These are phyloP conservation scores for Penicillium malachiteum DNA, from an alignment of 495 filamentous ascomycete genomes.

Conservation along the genomic window DNA sequence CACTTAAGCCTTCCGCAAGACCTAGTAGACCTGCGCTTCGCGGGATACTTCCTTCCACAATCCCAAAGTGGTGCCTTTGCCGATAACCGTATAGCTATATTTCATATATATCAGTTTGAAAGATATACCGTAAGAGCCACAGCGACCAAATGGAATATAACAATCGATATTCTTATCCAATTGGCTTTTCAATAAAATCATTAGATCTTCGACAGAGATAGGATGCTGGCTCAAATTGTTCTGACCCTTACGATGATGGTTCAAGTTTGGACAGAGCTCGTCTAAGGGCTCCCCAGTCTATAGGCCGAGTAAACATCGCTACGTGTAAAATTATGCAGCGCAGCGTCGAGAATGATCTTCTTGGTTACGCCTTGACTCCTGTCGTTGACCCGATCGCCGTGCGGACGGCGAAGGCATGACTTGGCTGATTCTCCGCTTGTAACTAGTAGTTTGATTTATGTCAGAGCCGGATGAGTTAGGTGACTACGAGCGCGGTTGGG, in stretches of 20 bases:
- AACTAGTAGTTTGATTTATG: conserved; percentile 19
- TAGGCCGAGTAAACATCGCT: conserved; percentile 47
- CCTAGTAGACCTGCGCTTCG: conserved; percentile 42
- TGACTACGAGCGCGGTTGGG: conserved; percentile 3
- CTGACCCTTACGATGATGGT: conserved; percentile 28
- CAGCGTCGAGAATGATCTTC: conserved; percentile 4
- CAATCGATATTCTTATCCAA: conserved; percentile 30
- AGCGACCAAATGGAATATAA: conserved; percentile 21
- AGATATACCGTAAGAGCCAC: conserved; percentile 28
- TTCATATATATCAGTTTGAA: conserved; percentile 40
- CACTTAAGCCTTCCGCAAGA: conserved; percentile 39
- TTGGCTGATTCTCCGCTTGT: conserved; percentile 29
- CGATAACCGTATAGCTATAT: conserved; percentile 48
- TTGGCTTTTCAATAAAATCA: conserved; percentile 20
- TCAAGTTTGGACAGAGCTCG: conserved; percentile 41
- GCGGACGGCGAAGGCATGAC: conserved; percentile 15
- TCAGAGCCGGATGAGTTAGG: conserved; percentile 23
- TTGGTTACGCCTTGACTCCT: conserved; percentile 6
- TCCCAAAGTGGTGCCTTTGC: conserved; percentile 42
- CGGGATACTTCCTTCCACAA: conserved; percentile 38
- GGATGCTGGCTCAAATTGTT: conserved; percentile 17
- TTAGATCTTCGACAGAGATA: conserved; percentile 14
- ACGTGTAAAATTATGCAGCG: conserved; percentile 41
- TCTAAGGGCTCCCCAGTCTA: conserved; percentile 35
- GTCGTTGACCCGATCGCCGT: conserved; percentile 13